Percentiles rank a stretch among this genome's conserved stretches.
phyloP scores from a whole-genome alignment of 2,329 filamentous ascomycete species.

The Ophiostoma ips region DNA sequence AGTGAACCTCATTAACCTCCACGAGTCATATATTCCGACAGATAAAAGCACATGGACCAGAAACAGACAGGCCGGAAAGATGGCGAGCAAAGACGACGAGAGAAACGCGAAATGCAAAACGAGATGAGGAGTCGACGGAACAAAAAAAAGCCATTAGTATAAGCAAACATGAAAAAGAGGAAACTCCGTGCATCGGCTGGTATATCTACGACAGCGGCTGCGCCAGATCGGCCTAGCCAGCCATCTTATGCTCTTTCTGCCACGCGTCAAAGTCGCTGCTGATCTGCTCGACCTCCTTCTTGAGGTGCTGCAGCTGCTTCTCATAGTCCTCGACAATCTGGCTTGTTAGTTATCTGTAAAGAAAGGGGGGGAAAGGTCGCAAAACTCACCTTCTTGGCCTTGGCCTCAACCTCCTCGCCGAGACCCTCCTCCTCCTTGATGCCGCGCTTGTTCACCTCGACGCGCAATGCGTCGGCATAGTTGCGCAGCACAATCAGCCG shows the following conservation, averaged over 20 bases:
- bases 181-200: not conserved
- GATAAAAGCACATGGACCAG: too few relatives aligned
- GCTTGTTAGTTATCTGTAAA: constrained; percentile 10
- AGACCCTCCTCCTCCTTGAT: constrained; percentile 41
- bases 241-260: constrained; percentile 31
- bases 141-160: too few relatives aligned
- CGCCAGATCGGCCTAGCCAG: not conserved
- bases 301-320: constrained; percentile 63
- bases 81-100: too few relatives aligned
- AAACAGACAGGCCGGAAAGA: too few relatives aligned
- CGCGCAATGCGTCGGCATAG: constrained; percentile 56
- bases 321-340: constrained; percentile 72
- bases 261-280: constrained; percentile 43
- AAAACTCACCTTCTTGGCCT: constrained; percentile 45
- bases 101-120: too few relatives aligned
- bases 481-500: constrained; percentile 62
- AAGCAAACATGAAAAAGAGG: not conserved
- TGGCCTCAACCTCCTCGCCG: constrained; percentile 55
- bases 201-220: not conserved
- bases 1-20: too few relatives aligned
- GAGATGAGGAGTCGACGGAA: too few relatives aligned
- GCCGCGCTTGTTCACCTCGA: constrained; percentile 57
- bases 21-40: too few relatives aligned
- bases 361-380: not conserved
- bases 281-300: constrained; percentile 54